Evolutionary conservation across 73 alveolate species (phyloP).

Genomic region (Halteria grandinella): DNA sequence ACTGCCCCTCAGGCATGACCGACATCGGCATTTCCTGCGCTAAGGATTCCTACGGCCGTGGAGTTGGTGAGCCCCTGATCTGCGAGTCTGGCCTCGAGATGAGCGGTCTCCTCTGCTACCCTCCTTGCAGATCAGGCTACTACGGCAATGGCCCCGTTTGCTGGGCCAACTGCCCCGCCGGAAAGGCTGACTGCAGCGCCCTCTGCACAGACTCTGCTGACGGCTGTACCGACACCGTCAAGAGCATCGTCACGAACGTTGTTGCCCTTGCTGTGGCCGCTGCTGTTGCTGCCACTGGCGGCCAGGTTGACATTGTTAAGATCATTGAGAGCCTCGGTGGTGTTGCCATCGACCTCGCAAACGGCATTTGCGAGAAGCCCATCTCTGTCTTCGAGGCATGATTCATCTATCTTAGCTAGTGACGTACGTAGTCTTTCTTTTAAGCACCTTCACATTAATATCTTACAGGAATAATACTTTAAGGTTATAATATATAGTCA

Average conservation of each 20-base stretch:
- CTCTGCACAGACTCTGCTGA: slow-evolving; percentile 37
- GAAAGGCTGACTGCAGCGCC: slow-evolving; percentile 33
- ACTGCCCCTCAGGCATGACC: slow-evolving; percentile 46
- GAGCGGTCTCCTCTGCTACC: slow-evolving; percentile 39
- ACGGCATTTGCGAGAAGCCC: slow-evolving; percentile 24
- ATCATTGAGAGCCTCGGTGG: slow-evolving; percentile 25
- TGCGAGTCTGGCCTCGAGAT: slow-evolving; percentile 32
- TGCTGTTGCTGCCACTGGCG: slow-evolving; percentile 38
- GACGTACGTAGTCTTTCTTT: too few relatives aligned
- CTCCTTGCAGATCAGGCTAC: slow-evolving; percentile 38
- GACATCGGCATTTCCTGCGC: slow-evolving; percentile 63
- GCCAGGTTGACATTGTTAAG: slow-evolving; percentile 11
- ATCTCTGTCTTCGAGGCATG: too few relatives aligned
- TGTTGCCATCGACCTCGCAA: slow-evolving; percentile 27
- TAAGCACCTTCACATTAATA: too few relatives aligned
- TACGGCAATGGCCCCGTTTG: slow-evolving; percentile 45
- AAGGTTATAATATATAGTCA: too few relatives aligned
- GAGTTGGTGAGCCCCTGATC: slow-evolving; percentile 59
- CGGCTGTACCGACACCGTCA: slow-evolving; percentile 19
- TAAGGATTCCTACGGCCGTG: slow-evolving; percentile 59
- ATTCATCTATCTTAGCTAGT: too few relatives aligned
- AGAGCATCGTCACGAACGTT: slow-evolving; percentile 14
- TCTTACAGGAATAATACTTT: too few relatives aligned
- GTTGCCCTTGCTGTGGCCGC: slow-evolving; percentile 42
- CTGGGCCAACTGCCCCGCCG: slow-evolving; percentile 42